Percentiles rank a stretch among this genome's conserved stretches.
Conservation (phyloP, 495 filamentous ascomycete genomes). For the Thozetella sp. region DNA sequence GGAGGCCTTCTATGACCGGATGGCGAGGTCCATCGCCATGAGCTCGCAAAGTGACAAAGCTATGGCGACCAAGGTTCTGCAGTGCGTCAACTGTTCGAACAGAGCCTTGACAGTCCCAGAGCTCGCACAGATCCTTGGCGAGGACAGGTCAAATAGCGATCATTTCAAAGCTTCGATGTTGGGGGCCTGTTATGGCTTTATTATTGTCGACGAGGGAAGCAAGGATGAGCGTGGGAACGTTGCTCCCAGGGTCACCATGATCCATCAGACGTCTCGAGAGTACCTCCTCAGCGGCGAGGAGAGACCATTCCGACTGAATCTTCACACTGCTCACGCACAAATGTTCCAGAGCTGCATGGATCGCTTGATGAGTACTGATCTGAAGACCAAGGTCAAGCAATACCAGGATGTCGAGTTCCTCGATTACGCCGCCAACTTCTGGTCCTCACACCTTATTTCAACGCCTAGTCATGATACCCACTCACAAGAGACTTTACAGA, state of each 20-base stretch:
- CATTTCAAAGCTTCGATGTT: background rate
- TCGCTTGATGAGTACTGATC: background rate
- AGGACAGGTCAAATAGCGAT: background rate
- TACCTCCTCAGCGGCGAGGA: background rate
- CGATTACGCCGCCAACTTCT: background rate
- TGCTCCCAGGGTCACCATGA: background rate
- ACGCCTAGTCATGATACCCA: background rate
- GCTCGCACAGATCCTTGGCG: background rate
- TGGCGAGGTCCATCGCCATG: background rate
- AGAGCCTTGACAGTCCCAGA: background rate
- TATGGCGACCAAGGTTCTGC: background rate
- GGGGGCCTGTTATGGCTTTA: background rate
- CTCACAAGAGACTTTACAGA: background rate
- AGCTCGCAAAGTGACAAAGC: background rate
- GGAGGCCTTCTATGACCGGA: background rate
- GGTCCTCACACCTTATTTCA: background rate
- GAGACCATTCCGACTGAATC: background rate
- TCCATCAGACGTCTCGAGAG: background rate
- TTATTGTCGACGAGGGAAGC: background rate
- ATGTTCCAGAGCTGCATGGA: background rate
- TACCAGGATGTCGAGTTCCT: background rate
- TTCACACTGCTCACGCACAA: background rate
- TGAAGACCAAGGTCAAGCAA: background rate
- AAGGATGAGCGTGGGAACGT: no score
- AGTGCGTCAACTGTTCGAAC: background rate